phyloP scores from a whole-genome alignment of 2,329 filamentous ascomycete species.

The Sporothrix euskadiensis region DNA sequence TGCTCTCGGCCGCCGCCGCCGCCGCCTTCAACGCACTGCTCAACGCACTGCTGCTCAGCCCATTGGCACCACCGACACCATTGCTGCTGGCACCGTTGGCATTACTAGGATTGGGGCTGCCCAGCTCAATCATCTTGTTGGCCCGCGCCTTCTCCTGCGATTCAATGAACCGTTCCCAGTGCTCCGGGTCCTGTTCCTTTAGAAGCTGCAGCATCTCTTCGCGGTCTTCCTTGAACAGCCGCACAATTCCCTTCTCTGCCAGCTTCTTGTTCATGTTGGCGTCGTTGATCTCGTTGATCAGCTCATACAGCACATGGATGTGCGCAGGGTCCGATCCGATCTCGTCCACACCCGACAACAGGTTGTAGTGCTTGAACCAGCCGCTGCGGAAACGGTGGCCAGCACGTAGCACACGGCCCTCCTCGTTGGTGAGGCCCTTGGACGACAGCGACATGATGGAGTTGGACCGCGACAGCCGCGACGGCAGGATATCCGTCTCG shows the following conservation, averaged over 20 bases:
- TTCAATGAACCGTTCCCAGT: slow-evolving; percentile 65
- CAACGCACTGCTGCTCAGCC: slow-evolving; percentile 10
- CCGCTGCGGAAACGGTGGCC: slow-evolving; percentile 59
- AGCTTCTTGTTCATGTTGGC: slow-evolving; percentile 57
- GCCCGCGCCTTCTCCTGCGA: slow-evolving; percentile 60
- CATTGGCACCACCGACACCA: neutral
- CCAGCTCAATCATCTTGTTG: slow-evolving; percentile 46
- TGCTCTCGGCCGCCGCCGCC: neutral
- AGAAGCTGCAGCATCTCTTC: slow-evolving; percentile 52
- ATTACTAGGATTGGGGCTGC: neutral
- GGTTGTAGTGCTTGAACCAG: slow-evolving; percentile 54
- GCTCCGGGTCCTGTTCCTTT: slow-evolving; percentile 63
- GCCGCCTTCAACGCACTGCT: neutral
- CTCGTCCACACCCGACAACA: slow-evolving; percentile 52
- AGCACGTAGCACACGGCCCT: slow-evolving; percentile 56
- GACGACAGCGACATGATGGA: slow-evolving; percentile 54
- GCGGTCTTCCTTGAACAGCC: slow-evolving; percentile 61
- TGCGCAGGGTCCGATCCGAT: slow-evolving; percentile 54
- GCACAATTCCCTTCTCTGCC: slow-evolving; percentile 59
- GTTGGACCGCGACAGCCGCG: slow-evolving; percentile 52
- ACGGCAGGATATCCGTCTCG: slow-evolving; percentile 48
- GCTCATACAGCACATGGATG: slow-evolving; percentile 55
- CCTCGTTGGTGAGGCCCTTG: slow-evolving; percentile 57
- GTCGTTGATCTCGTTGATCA: slow-evolving; percentile 64
- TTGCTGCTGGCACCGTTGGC: slow-evolving; percentile 11